A percentile compares a stretch with the other conserved stretches of the same genome.
phyloP scores from a whole-genome alignment of 2,329 filamentous ascomycete genomes.

The Tolypocladium tundrense region DNA sequence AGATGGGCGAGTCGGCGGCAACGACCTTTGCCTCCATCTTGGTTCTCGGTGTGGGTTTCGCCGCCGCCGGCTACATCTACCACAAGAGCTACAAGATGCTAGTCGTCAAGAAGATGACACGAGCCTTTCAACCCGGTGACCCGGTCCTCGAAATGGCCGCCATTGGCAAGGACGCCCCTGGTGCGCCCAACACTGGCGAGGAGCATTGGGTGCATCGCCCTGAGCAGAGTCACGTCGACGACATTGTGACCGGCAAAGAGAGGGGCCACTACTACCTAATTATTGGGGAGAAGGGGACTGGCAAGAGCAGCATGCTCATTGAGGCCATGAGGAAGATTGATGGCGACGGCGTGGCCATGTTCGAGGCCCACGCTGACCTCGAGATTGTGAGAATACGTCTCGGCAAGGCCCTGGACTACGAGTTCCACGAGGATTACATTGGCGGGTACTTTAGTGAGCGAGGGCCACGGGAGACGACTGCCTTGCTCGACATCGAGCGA shows the following conservation, averaged over 20 bases:
- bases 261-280: slow-evolving; percentile 83
- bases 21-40: slow-evolving; percentile 68
- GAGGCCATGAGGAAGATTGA: slow-evolving; percentile 91
- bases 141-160: slow-evolving; percentile 76
- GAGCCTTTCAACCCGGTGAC: slow-evolving; percentile 86
- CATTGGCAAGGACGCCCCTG: slow-evolving; percentile 44
- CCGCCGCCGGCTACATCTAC: slow-evolving; percentile 62
- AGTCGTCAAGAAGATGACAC: slow-evolving; percentile 85
- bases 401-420: slow-evolving; percentile 89
- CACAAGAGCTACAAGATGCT: slow-evolving; percentile 81
- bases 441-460: slow-evolving; percentile 91
- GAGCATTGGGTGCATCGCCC: slow-evolving; percentile 66
- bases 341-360: slow-evolving; percentile 84
- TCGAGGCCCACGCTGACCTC: slow-evolving; percentile 88
- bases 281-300: slow-evolving; percentile 90
- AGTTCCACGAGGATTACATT: slow-evolving; percentile 97
- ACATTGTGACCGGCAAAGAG: slow-evolving; percentile 65
- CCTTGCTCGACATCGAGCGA: slow-evolving; percentile 87
- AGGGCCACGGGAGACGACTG: slow-evolving; percentile 83
- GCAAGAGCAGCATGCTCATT: slow-evolving; percentile 92
- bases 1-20: slow-evolving; percentile 64
- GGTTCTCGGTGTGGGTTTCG: slow-evolving; percentile 57
- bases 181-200: slow-evolving; percentile 26
- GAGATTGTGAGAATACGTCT: slow-evolving; percentile 92
- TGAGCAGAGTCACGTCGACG: slow-evolving; percentile 73